Evolutionary conservation across 371 early-diverging fungal species (phyloP).

Genomic region (Chytridium lagenaria): DNA sequence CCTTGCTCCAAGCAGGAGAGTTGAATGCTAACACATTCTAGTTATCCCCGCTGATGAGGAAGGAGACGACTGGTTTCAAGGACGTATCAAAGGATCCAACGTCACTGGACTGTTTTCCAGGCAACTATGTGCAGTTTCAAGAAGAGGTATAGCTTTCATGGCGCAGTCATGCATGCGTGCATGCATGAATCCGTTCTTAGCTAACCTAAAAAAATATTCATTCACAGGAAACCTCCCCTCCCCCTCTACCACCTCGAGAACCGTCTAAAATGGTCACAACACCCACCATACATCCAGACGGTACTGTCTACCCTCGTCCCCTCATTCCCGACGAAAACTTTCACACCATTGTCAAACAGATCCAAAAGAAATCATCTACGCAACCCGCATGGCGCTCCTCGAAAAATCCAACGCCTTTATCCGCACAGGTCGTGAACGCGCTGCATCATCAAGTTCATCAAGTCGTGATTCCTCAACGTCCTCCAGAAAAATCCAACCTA

Average conservation of each 20-base stretch:
- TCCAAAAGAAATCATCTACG: not conserved
- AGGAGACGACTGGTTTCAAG: conserved; percentile 10
- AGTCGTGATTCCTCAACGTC: not conserved
- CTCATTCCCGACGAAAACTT: not conserved
- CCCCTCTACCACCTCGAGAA: not conserved
- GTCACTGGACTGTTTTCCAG: not conserved
- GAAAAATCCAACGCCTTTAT: conserved; percentile 8
- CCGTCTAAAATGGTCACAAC: not conserved
- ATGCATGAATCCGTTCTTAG: not conserved
- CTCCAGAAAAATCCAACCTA: not conserved
- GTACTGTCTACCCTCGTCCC: not conserved
- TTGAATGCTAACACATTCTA: too few relatives aligned
- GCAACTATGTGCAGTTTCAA: conserved; percentile 4
- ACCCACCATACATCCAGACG: conserved; percentile 6
- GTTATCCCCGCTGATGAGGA: not conserved
- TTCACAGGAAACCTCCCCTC: not conserved
- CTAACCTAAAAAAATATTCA: too few relatives aligned
- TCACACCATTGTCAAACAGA: not conserved
- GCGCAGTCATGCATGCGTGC: not conserved
- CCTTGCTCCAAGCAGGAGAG: too few relatives aligned
- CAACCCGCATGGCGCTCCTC: not conserved
- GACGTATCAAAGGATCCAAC: not conserved
- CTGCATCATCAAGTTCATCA: not conserved
- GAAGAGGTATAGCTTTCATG: not conserved
- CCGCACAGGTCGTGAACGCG: not conserved